Evolutionary conservation across 164 flowering plant genomes (phyloP).

Genomic region (Vitis cinerea): DNA sequence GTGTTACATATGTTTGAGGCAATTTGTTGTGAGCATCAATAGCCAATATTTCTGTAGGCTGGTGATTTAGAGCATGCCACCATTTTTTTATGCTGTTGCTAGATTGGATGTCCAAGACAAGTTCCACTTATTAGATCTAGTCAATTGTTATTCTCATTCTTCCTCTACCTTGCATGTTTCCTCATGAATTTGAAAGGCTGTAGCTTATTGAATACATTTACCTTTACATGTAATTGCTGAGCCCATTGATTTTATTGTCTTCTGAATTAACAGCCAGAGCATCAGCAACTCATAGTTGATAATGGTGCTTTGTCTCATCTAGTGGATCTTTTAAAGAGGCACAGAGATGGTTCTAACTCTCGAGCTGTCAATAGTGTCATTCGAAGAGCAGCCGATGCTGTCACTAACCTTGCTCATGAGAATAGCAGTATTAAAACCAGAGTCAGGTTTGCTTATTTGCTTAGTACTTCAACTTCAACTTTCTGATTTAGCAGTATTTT

Average conservation of each 20-base stretch:
- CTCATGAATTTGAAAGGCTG: not conserved
- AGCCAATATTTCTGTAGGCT: too few relatives aligned
- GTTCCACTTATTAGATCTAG: too few relatives aligned
- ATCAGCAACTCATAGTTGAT: conserved; percentile 92
- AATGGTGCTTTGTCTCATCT: conserved; percentile 91
- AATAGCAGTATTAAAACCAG: conserved; percentile 87
- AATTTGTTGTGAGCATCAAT: too few relatives aligned
- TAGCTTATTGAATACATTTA: not conserved
- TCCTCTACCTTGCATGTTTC: not conserved
- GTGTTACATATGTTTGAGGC: too few relatives aligned
- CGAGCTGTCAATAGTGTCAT: conserved; percentile 85
- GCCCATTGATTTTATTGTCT: not conserved
- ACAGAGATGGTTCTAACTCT: conserved; percentile 46
- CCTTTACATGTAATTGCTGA: not conserved
- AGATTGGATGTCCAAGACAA: too few relatives aligned
- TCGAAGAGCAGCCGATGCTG: conserved; percentile 97
- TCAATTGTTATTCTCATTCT: not conserved
- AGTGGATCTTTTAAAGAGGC: conserved; percentile 72
- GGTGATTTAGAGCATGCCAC: too few relatives aligned
- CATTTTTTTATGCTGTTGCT: too few relatives aligned
- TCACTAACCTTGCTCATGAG: conserved; percentile 98
- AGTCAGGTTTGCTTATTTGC: conserved; percentile 64
- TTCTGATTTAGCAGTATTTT: conserved; percentile 1
- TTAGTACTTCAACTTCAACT: conserved; percentile 4
- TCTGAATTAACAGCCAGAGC: conserved; percentile 79